Evolutionary conservation across 495 filamentous ascomycete species (phyloP).

Genomic region (Beverwykella pulmonaria): DNA sequence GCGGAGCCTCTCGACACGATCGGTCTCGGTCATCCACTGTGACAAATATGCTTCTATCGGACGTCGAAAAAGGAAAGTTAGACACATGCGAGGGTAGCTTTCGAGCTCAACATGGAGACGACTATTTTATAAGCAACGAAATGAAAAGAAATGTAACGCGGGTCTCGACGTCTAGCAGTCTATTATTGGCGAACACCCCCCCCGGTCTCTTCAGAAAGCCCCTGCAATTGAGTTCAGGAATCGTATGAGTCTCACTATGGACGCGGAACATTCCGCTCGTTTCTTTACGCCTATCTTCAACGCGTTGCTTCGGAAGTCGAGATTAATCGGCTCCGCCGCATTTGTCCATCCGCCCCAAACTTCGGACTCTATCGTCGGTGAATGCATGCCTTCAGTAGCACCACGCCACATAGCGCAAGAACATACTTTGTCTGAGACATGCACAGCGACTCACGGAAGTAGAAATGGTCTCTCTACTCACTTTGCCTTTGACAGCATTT

Average conservation of each 20-base stretch:
- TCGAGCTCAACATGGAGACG: not conserved
- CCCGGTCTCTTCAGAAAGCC: too few relatives aligned
- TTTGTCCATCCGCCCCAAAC: not conserved
- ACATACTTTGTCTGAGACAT: not conserved
- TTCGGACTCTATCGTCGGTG: not conserved
- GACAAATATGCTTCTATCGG: not conserved
- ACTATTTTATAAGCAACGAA: not conserved
- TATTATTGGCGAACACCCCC: not conserved
- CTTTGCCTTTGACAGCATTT: constrained; percentile 14
- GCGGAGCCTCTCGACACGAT: constrained; percentile 9
- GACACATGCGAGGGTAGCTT: not conserved
- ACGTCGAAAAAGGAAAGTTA: not conserved
- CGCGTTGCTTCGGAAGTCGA: not conserved
- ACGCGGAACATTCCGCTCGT: not conserved
- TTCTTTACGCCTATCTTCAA: not conserved
- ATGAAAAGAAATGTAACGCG: not conserved
- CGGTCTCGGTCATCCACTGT: constrained; percentile 14
- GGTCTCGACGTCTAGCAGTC: not conserved
- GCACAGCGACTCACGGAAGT: constrained; percentile 1
- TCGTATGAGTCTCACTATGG: not conserved
- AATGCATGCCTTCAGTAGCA: not conserved
- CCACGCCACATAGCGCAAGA: not conserved
- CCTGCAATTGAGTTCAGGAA: not conserved
- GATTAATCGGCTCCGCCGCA: not conserved
- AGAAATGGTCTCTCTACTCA: constrained; percentile 19